phyloP scores from a whole-genome alignment of 179 eudicot species.

The Actinidia arguta region DNA sequence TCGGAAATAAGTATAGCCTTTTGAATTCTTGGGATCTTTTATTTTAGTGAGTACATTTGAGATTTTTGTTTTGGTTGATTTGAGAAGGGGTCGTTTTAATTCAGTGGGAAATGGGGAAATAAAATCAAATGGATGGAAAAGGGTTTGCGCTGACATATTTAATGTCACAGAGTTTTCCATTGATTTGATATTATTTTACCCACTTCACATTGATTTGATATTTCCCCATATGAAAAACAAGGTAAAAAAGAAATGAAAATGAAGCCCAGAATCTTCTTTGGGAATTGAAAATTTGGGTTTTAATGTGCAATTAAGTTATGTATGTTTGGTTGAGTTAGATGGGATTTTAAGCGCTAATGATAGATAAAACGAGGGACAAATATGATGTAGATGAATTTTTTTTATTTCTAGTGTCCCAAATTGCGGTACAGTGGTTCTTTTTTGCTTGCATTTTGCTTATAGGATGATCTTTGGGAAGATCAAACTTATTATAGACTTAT shows the following conservation, averaged over 20 bases:
- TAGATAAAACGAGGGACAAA: not conserved
- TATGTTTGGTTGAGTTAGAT: not conserved
- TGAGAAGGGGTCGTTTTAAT: too few species aligned
- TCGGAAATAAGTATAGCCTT: too few species aligned
- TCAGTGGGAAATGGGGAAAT: not conserved
- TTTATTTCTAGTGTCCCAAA: not conserved
- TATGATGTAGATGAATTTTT: not conserved
- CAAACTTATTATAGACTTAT: too few species aligned
- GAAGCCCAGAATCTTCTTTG: not conserved
- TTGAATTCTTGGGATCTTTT: too few species aligned
- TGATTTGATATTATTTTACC: too few species aligned
- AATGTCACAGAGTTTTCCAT: too few species aligned
- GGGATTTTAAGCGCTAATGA: not conserved
- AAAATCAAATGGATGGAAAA: too few species aligned
- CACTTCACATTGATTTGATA: too few species aligned
- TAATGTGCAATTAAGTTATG: not conserved
- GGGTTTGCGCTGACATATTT: too few species aligned
- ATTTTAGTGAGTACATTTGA: not conserved
- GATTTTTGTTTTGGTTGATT: slow-evolving; percentile 9
- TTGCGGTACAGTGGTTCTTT: not conserved
- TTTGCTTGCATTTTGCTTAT: not conserved
- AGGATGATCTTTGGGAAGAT: too few species aligned
- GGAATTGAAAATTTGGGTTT: not conserved
- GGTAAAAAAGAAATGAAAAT: not conserved
- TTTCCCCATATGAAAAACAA: too few species aligned